These are phyloP conservation scores for Coemansia sp. DNA, from an alignment of 192 early-diverging fungal species.

Conservation along the genomic window DNA sequence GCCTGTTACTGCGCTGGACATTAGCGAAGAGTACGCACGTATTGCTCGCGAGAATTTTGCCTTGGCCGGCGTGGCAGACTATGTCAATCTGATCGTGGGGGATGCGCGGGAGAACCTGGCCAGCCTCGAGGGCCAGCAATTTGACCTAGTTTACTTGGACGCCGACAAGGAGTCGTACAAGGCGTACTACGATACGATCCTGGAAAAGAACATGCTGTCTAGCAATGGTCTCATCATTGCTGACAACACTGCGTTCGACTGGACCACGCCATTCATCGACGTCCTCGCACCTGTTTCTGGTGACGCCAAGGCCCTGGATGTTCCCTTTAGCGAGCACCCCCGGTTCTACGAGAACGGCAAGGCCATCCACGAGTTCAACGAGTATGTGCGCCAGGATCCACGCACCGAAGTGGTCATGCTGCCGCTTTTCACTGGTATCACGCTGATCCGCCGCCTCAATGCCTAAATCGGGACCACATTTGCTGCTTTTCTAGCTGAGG, in stretches of 20 bases:
- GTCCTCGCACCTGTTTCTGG: constrained; percentile 8
- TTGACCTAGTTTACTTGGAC: constrained; percentile 65
- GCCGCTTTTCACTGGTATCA: constrained; percentile 50
- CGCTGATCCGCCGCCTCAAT: constrained; percentile 12
- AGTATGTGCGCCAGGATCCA: constrained; percentile 54
- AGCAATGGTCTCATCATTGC: constrained; percentile 57
- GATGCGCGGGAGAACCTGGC: constrained; percentile 25
- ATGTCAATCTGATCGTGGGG: constrained; percentile 43
- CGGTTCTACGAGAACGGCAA: not conserved
- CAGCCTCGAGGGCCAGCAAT: constrained; percentile 39
- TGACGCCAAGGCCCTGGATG: constrained; percentile 7
- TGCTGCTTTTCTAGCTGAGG: too few species aligned
- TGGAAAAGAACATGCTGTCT: constrained; percentile 55
- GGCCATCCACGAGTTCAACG: constrained; percentile 55
- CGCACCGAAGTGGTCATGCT: constrained; percentile 55
- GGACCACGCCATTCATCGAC: constrained; percentile 13
- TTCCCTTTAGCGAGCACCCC: not conserved
- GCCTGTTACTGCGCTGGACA: constrained; percentile 51
- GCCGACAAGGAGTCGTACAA: constrained; percentile 66
- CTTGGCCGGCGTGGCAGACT: constrained; percentile 20
- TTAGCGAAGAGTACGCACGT: constrained; percentile 45
- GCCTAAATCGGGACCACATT: too few species aligned
- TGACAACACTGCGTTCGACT: constrained; percentile 54
- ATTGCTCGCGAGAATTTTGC: constrained; percentile 46
- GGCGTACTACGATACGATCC: constrained; percentile 56